These are phyloP conservation scores for Lyophyllum semitale DNA, from an alignment of 768 basidiomycete species.

Conservation along the genomic window DNA sequence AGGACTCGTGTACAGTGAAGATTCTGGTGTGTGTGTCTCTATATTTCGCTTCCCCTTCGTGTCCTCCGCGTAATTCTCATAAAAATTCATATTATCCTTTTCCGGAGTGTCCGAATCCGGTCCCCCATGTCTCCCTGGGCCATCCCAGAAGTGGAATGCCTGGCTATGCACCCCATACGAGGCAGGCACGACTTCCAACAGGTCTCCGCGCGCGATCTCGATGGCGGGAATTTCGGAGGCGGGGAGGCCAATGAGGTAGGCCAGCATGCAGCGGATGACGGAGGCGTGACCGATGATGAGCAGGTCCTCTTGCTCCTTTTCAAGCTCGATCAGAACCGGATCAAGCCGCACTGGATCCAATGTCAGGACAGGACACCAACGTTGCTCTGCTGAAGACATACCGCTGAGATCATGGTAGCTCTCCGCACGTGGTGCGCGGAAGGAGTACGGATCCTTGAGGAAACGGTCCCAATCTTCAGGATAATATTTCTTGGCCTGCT, in stretches of 20 bases:
- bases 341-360: conserved; percentile 81
- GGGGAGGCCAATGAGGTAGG: conserved; percentile 91
- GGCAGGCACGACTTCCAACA: conserved; percentile 90
- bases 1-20: conserved; percentile 3
- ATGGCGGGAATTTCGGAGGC: conserved; percentile 97
- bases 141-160: conserved; percentile 92
- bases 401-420: conserved; percentile 95
- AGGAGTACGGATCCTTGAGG: conserved; percentile 89
- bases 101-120: conserved; percentile 30
- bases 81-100: conserved; percentile 75
- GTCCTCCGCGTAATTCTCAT: conserved; percentile 86
- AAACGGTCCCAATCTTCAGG: conserved; percentile 95
- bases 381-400: conserved; percentile 29
- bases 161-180: conserved; percentile 90
- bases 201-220: conserved; percentile 93
- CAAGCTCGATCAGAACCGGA: conserved; percentile 89
- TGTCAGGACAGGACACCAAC: conserved; percentile 6
- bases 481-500: conserved; percentile 87
- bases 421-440: conserved; percentile 90
- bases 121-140: conserved; percentile 63
- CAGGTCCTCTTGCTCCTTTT: conserved; percentile 91
- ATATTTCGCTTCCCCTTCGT: conserved; percentile 61
- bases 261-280: conserved; percentile 93
- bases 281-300: conserved; percentile 97
- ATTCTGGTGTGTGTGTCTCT: conserved; percentile 12